phyloP scores from a whole-genome alignment of 176 grass and related monocot species.

The Elaeis guineensis region DNA sequence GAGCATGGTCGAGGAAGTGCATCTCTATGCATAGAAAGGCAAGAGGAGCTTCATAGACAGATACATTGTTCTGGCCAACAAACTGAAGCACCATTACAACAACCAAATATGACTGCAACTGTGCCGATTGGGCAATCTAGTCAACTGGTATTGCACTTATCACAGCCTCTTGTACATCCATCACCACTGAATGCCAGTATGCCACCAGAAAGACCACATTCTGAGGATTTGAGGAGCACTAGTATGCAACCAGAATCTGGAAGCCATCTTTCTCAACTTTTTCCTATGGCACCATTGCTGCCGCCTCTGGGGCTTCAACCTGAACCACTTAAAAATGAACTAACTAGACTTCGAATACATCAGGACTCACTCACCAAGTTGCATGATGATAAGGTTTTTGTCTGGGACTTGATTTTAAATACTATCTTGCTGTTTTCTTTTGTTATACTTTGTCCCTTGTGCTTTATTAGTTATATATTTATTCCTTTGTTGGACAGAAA shows the following conservation, averaged over 20 bases:
- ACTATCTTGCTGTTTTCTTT: background rate
- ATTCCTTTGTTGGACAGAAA: conserved; percentile 42
- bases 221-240: conserved; percentile 18
- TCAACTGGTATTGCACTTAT: background rate
- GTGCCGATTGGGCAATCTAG: conserved; percentile 10
- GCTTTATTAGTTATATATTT: conserved; percentile 9
- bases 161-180: conserved; percentile 27
- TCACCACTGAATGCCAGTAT: conserved; percentile 16
- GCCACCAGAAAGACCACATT: conserved; percentile 20
- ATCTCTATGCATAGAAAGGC: conserved; percentile 14
- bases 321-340: conserved; percentile 69
- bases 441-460: conserved; percentile 6
- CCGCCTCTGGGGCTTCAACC: conserved; percentile 35
- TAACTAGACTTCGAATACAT: conserved; percentile 40
- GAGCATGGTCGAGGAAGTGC: background rate
- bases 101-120: conserved; percentile 1
- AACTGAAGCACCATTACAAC: background rate
- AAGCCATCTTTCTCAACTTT: conserved; percentile 27
- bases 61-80: conserved; percentile 2
- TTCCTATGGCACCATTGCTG: conserved; percentile 39
- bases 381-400: conserved; percentile 56
- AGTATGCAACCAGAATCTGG: conserved; percentile 19
- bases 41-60: background rate
- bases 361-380: conserved; percentile 37
- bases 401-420: conserved; percentile 9